phyloP scores from a whole-genome alignment of 352 stramenopile genomes.

The Poterioochromonas sp. region DNA sequence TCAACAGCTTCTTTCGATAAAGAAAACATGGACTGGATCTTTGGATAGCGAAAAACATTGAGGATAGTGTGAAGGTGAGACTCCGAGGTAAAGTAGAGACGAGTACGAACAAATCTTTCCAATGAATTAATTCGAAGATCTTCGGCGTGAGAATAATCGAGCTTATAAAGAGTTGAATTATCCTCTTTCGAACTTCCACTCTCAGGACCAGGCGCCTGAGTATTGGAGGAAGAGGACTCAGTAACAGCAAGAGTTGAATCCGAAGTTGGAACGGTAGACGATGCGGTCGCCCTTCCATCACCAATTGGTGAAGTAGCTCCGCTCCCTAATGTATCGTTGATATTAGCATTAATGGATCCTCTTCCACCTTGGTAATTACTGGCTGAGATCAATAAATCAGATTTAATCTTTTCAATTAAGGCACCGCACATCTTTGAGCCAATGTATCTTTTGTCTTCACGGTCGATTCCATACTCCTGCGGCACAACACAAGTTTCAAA shows the following conservation, averaged over 20 bases:
- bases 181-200: constrained; percentile 45
- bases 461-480: constrained; percentile 81
- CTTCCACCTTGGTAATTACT: background rate
- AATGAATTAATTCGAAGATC: constrained; percentile 94
- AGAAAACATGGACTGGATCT: constrained; percentile 32
- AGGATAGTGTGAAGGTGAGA: constrained; percentile 94
- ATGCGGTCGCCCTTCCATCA: too few species aligned
- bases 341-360: too few species aligned
- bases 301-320: too few species aligned
- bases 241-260: constrained; percentile 58
- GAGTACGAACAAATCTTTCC: constrained; percentile 87
- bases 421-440: constrained; percentile 88
- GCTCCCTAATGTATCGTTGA: background rate
- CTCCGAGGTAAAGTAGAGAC: constrained; percentile 99
- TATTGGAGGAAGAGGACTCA: constrained; percentile 43
- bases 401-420: constrained; percentile 95
- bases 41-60: constrained; percentile 86
- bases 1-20: constrained; percentile 37
- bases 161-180: constrained; percentile 63
- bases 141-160: constrained; percentile 66
- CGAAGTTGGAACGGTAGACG: constrained; percentile 15
- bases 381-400: constrained; percentile 44
- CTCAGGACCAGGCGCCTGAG: background rate
- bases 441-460: constrained; percentile 85
- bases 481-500: constrained; percentile 94